phyloP scores from a whole-genome alignment of 345 rosid species.

The Eutrema yunnanense region DNA sequence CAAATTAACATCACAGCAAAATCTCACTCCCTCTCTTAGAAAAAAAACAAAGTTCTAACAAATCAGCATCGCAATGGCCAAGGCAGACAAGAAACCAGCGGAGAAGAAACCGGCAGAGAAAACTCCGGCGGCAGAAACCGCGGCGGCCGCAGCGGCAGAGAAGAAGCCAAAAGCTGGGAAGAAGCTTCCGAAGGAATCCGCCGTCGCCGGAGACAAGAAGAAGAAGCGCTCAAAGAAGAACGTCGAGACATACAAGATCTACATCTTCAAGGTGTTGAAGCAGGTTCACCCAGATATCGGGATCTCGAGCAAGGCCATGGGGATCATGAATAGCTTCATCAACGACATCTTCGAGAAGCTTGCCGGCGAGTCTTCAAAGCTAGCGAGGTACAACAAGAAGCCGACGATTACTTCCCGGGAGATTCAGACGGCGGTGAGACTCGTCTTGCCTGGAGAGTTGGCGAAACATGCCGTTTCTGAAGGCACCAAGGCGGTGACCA shows the following conservation, averaged over 20 bases:
- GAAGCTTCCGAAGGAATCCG: conserved; percentile 40
- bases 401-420: conserved; percentile 53
- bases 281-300: conserved; percentile 57
- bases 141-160: conserved; percentile 32
- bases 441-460: conserved; percentile 28
- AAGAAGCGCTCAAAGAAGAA: conserved; percentile 50
- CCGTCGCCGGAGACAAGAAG: conserved; percentile 41
- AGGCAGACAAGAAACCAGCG: conserved; percentile 32
- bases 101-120: conserved; percentile 32
- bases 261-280: conserved; percentile 54
- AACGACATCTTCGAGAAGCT: conserved; percentile 53
- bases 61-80: not conserved
- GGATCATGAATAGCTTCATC: conserved; percentile 35
- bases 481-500: conserved; percentile 28
- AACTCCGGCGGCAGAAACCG: conserved; percentile 6
- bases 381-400: conserved; percentile 62
- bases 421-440: conserved; percentile 35
- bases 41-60: too few species aligned
- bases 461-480: conserved; percentile 33
- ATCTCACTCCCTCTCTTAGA: not conserved
- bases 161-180: conserved; percentile 56
- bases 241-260: conserved; percentile 54
- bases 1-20: not conserved
- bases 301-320: conserved; percentile 33
- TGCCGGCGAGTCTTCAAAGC: conserved; percentile 42